Evolutionary conservation across 768 basidiomycete species (phyloP).

Genomic region (Pleurotus salmoneostramineus): DNA sequence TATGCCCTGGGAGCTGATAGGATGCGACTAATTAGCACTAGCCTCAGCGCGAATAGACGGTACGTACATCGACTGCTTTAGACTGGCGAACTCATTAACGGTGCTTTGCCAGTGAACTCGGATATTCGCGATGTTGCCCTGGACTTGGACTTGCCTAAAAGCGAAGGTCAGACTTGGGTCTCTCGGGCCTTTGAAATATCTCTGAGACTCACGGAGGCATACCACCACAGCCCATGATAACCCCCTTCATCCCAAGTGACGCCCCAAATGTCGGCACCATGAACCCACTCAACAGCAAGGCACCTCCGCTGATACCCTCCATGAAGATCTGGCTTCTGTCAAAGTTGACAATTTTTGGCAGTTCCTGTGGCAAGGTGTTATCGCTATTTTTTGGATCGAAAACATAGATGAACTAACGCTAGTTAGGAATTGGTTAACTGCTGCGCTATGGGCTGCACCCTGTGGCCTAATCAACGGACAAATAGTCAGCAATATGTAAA

Average conservation of each 20-base stretch:
- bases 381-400: not conserved
- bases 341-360: slow-evolving; percentile 23
- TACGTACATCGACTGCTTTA: slow-evolving; percentile 18
- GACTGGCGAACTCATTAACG: slow-evolving; percentile 16
- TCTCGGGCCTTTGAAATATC: not conserved
- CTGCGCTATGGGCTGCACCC: slow-evolving; percentile 22
- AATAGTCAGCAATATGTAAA: not conserved
- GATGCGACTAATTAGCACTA: not conserved
- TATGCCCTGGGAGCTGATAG: slow-evolving; percentile 17
- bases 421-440: slow-evolving; percentile 22
- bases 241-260: slow-evolving; percentile 18
- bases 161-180: not conserved
- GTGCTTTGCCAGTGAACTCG: slow-evolving; percentile 23
- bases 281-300: slow-evolving; percentile 22
- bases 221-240: slow-evolving; percentile 20
- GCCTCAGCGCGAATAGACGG: not conserved
- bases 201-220: slow-evolving; percentile 16
- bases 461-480: slow-evolving; percentile 14
- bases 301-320: slow-evolving; percentile 24
- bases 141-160: slow-evolving; percentile 19
- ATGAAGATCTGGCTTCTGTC: slow-evolving; percentile 20
- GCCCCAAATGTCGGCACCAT: slow-evolving; percentile 21
- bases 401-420: slow-evolving; percentile 10
- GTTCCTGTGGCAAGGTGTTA: slow-evolving; percentile 6
- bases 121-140: slow-evolving; percentile 19